Base-by-base conservation (phyloP, 208 protist genomes). In the Trypanosoma melophagium region DNA sequence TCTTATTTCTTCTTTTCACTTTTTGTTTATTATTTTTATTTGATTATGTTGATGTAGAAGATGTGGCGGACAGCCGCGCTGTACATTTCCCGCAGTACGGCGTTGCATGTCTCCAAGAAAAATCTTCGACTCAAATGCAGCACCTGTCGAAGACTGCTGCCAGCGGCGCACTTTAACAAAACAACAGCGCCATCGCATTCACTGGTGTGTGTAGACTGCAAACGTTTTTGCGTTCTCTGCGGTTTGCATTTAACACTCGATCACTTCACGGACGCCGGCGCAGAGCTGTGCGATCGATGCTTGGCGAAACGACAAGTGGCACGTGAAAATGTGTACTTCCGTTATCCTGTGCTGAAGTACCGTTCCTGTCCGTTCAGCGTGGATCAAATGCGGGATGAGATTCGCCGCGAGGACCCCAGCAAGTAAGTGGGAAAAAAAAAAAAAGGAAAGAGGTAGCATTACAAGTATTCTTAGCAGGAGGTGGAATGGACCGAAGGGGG, bases 311-410 rank as follows among this genome's bases (percentile, higher is more conserved):
- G 80, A 59, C 77, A 90, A 35, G 81, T 91, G 45, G 91, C 91
- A 21, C 68, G 74, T 56, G 74, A 83, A 16, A 96, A 96, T 63
- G 91, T 96, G 28, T 96, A 90, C 74, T 96, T 90, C 62, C 83
- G 91, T 28, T 96, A 89, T 58, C 91, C 91, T 0, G 69, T 90
- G n/a, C 81, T 96, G 12, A 91, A 91, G 65, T 96, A 96, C 65
- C 76, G 85, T 19, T 60, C 87, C 17, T 94, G 91, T 66, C 91
- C 91, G 0, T 94, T 90, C 60, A 91, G 80, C 53, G 88, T 91
- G 2, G 87, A 94, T 17, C 72, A 79, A 47, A 87, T 90, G 61
- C 83, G 91, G 42, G 84, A 93, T 7, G 78, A 90, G 61, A 69
- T 93, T 22, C 62, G 60, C 12, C 66, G 65, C 16, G 89, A 90